phyloP scores from a whole-genome alignment of 352 stramenopile genomes.

The Globisporangium iwayamae region DNA sequence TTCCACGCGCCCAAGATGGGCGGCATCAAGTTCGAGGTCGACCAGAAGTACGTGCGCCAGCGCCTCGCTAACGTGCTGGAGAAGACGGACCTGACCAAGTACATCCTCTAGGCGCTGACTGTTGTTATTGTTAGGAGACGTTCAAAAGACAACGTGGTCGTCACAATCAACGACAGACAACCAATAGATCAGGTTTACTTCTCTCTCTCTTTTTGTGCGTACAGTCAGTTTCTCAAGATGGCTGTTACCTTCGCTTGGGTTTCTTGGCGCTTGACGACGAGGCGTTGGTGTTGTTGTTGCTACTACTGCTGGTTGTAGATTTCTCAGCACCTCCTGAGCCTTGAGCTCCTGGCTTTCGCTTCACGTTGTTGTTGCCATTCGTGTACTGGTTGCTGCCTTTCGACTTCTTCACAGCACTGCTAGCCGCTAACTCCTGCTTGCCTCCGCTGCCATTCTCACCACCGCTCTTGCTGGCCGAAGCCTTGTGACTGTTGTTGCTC shows the following conservation, averaged over 20 bases:
- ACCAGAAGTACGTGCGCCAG: slow-evolving; percentile 92
- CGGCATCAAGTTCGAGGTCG: slow-evolving; percentile 81
- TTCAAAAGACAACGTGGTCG: background rate
- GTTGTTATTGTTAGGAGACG: too few relatives aligned
- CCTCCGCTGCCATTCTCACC: slow-evolving; percentile 4
- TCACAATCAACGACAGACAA: background rate
- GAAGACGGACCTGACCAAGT: slow-evolving; percentile 95
- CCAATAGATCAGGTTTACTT: background rate
- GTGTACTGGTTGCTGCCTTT: slow-evolving; percentile 17
- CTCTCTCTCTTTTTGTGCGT: background rate
- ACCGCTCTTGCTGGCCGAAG: background rate
- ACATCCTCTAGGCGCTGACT: slow-evolving; percentile 89
- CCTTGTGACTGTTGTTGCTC: background rate
- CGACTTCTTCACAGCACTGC: slow-evolving; percentile 9
- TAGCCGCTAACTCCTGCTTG: slow-evolving; percentile 9
- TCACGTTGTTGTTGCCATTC: slow-evolving; percentile 9
- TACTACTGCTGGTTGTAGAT: background rate
- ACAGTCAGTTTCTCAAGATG: background rate
- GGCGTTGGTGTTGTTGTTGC: background rate
- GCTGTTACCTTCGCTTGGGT: slow-evolving; percentile 23
- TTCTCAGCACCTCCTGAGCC: slow-evolving; percentile 14
- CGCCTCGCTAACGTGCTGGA: slow-evolving; percentile 92
- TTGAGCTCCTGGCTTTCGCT: slow-evolving; percentile 18
- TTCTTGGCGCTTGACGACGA: slow-evolving; percentile 21
- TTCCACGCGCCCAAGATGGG: slow-evolving; percentile 95